These are phyloP conservation scores for Solanum ossicruentum DNA, from an alignment of 257 asterid genomes.

Conservation along the genomic window DNA sequence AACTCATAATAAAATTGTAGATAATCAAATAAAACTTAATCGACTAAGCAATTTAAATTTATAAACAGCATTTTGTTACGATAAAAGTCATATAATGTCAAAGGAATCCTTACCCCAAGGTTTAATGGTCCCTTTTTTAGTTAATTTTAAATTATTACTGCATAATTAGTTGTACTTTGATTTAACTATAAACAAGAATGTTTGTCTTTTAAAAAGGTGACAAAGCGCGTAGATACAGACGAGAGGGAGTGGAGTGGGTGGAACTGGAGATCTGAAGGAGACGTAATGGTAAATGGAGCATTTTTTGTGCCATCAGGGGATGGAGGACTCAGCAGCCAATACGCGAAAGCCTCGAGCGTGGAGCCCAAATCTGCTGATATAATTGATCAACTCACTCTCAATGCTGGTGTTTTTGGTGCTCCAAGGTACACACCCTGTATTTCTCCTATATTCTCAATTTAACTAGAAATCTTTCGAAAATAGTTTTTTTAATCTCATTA, in stretches of 20 bases:
- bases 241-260: slow-evolving; percentile 45
- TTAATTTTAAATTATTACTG: neutral
- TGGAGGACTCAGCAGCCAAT: slow-evolving; percentile 35
- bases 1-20: no score
- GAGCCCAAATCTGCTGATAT: slow-evolving; percentile 35
- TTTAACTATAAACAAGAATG: neutral
- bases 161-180: neutral
- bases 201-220: slow-evolving; percentile 16
- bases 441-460: neutral
- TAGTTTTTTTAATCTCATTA: no score
- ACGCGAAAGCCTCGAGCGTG: slow-evolving; percentile 40
- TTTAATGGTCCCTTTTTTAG: neutral
- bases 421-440: slow-evolving; percentile 13
- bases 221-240: slow-evolving; percentile 45
- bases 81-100: neutral
- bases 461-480: no score
- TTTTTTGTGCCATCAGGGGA: slow-evolving; percentile 55
- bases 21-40: no score
- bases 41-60: neutral
- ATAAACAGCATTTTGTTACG: no score
- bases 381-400: slow-evolving; percentile 51
- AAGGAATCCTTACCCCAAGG: no score
- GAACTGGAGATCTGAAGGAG: slow-evolving; percentile 71
- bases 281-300: slow-evolving; percentile 48
- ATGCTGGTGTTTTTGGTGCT: slow-evolving; percentile 65